A percentile compares a stretch with the other conserved stretches of the same genome.
These are phyloP conservation scores for Psilocybe sp. DNA, from an alignment of 768 basidiomycete genomes.

Conservation along the genomic window DNA sequence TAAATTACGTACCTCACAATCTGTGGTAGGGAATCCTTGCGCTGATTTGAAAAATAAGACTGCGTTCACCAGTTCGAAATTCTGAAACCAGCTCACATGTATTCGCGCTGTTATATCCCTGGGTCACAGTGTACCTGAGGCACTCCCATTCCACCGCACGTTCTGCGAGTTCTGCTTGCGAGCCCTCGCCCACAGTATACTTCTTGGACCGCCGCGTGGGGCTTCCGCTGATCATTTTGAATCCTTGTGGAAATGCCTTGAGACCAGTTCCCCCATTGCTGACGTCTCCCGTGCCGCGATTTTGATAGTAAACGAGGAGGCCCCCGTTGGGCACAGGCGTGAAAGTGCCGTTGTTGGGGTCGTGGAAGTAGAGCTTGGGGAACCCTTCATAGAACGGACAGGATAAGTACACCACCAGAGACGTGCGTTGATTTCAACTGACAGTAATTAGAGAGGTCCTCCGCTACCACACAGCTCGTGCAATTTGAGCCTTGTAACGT, in stretches of 20 bases:
- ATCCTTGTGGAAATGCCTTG: constrained; percentile 40
- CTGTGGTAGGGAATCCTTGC: constrained; percentile 39
- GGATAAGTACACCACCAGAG: too few relatives aligned
- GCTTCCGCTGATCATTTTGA: constrained; percentile 42
- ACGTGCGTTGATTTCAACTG: constrained; percentile 20
- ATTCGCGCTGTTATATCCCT: constrained; percentile 25
- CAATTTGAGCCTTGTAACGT: constrained; percentile 32
- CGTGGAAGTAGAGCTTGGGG: constrained; percentile 39
- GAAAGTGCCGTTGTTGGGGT: constrained; percentile 32
- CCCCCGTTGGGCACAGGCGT: constrained; percentile 38
- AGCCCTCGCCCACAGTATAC: constrained; percentile 29
- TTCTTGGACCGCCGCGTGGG: constrained; percentile 33
- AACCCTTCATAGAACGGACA: constrained; percentile 26
- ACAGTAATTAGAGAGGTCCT: constrained; percentile 12
- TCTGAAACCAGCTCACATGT: constrained; percentile 5
- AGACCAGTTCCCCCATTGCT: constrained; percentile 37
- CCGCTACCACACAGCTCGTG: constrained; percentile 33
- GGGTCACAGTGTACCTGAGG: constrained; percentile 31
- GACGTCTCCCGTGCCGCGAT: constrained; percentile 34
- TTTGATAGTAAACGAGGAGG: constrained; percentile 40
- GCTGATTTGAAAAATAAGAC: constrained; percentile 9
- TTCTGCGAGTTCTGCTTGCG: constrained; percentile 38
- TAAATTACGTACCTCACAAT: constrained; percentile 31
- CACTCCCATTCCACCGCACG: constrained; percentile 39
- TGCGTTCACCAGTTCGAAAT: too few relatives aligned